Percentiles rank a stretch among this genome's conserved stretches.
phyloP scores from a whole-genome alignment of 2,329 filamentous ascomycete genomes.

The Aureobasidium sp. region DNA sequence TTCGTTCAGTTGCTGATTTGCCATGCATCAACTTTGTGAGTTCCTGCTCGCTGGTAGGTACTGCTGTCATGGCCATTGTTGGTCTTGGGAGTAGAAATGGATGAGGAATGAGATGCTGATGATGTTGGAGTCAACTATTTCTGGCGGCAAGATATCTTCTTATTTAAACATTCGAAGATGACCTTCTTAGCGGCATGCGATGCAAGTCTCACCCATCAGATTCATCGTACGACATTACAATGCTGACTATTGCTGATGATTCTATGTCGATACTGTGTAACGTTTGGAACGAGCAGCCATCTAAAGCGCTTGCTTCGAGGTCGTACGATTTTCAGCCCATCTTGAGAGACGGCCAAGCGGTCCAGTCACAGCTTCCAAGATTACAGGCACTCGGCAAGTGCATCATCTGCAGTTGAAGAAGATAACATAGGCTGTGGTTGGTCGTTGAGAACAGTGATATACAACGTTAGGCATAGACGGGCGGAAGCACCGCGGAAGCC shows the following conservation, averaged over 20 bases:
- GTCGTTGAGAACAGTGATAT: background rate
- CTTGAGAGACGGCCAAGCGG: no score
- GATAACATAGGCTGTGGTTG: background rate
- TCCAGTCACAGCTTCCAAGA: background rate
- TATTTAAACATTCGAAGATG: background rate
- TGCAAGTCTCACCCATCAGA: background rate
- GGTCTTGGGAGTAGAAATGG: background rate
- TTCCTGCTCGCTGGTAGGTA: background rate
- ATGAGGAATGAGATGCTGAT: background rate
- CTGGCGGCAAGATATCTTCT: no score
- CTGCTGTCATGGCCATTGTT: background rate
- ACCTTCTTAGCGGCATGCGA: background rate
- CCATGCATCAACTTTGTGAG: constrained; percentile 58
- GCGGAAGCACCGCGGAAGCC: background rate
- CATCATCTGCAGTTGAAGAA: background rate
- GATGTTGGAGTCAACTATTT: background rate
- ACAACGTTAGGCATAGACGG: background rate
- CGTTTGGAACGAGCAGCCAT: background rate
- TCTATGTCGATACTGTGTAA: background rate
- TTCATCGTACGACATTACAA: background rate
- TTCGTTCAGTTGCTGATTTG: constrained; percentile 69
- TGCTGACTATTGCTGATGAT: background rate
- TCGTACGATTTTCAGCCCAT: background rate
- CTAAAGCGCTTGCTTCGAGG: background rate
- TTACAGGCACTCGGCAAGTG: no score